Evolutionary conservation across 257 asterid genomes (phyloP), one percentile per base, ranked within the genome.

Genomic region (Agastache rugosa): DNA sequence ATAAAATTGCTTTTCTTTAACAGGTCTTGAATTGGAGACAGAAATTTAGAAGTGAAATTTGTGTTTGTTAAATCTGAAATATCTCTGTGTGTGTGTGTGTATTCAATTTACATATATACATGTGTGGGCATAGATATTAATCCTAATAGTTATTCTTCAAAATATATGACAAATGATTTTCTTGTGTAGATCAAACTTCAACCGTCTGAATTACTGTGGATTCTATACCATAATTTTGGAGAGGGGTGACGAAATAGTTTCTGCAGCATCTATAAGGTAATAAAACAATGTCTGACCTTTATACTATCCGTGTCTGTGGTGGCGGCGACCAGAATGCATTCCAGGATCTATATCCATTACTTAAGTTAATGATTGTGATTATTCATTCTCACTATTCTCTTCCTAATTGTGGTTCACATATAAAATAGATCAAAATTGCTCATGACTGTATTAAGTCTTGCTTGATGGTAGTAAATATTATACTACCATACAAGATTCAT

Each of bases 211-310:
- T 78, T 93, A 77, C 78, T 35, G 79, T 75, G 92, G 96, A 74
- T 93, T 93, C 85, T 91, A 89, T 78, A 83, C 97, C 2, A 88
- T 85, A 82, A 80, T 93, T 81, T 80, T 93, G 96, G 98, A 93
- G 85, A 88, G 88, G 77, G 97, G 98, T 0, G 98, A 93, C 74
- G 98, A 93, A 81, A 78, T 91, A 61, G 90, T 93, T 60, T 82
- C 92, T 78, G 90, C 88, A 27, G 98, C 98, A 61, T 90, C 90
- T 66, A 80, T 92, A 80, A 88, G 97, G 97, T 92, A 81, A 73
- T 66, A 67, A 63, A 75, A 69, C 16, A 68, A 75, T 69, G 68
- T 51, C 44, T 39, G 41, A 70, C 69, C 3, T 68, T 51, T 56
- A 17, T 19, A 47, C 15, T 61, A 31, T 41, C 3, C 42, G 11